phyloP scores from a whole-genome alignment of 148 eudicot genomes.

The Beta vulgaris region DNA sequence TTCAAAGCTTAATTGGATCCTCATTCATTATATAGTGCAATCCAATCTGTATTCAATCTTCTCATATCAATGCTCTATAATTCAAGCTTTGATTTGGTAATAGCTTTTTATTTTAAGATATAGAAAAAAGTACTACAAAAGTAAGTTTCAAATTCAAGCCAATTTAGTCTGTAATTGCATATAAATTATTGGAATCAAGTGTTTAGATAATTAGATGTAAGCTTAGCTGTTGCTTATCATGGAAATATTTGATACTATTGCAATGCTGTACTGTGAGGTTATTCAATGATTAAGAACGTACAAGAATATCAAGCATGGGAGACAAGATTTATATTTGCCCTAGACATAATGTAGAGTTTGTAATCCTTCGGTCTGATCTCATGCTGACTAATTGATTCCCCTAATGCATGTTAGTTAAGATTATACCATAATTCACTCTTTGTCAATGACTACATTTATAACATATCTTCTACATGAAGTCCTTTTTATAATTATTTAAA shows the following conservation, averaged over 20 bases:
- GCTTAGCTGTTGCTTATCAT: constrained; percentile 23
- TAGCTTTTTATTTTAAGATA: no score
- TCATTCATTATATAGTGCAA: neutral
- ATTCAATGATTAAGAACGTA: constrained; percentile 13
- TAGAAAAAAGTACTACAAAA: no score
- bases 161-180: neutral
- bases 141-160: no score
- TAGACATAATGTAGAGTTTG: constrained; percentile 14
- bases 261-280: constrained; percentile 3
- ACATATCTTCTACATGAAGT: no score
- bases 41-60: constrained; percentile 13
- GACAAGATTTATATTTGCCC: constrained; percentile 25
- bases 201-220: constrained; percentile 4
- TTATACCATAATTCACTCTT: constrained; percentile 10
- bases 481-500: no score
- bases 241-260: neutral
- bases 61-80: neutral
- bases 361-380: constrained; percentile 29
- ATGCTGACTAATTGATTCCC: constrained; percentile 31
- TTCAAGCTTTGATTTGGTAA: neutral
- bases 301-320: constrained; percentile 33
- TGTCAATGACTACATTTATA: constrained; percentile 1
- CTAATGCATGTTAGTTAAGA: constrained; percentile 31
- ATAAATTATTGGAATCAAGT: neutral
- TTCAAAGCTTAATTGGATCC: neutral